Evolutionary conservation across 2,329 filamentous ascomycete species (phyloP), one percentile per base, ranked within the genome.

Genomic region (Aplosporella prunicola): DNA sequence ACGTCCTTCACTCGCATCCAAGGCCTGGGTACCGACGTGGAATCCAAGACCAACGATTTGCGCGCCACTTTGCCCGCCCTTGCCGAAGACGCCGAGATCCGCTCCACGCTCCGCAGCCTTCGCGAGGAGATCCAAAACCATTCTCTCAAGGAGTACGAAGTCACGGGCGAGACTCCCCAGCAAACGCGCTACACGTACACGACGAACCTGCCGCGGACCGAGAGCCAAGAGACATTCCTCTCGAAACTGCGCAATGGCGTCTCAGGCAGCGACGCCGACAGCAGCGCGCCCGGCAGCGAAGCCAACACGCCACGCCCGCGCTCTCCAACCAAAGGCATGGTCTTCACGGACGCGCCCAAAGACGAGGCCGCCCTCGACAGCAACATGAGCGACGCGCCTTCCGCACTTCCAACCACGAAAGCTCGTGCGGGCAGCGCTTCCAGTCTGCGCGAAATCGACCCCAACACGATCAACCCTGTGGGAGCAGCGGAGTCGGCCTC

Each of bases 81-180:
- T 4, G 56, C 58, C 5, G 53, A 63, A 14, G 64, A 70, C 20
- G 62, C 62, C 13, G 67, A 71, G 8, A 59, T 93, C 9, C 76
- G 79, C 44, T 71, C 77, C 47, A 82, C 86, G 6, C 74, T 96
- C 5, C 63, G 69, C 17, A 71, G 78, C 31, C 74, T 98, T 17
- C 77, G 85, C 6, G 69, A 77, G 13, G 72, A 76, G n/a, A 75
- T 94, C 31, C 63, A 71, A 11, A 64, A 61, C 31, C 77, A 79
- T 1, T 60, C 68, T 4, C 68, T 96, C 35, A 71, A 78, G 36
- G 87, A 95, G 55, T 96, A 96, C 57, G 68, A 76, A 24, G 75
- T 83, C 0, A 96, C 91, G 0, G 89, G 91, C 35, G 71, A 81
- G 31, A 96, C 91, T 1, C 91, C 91, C 0, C 76, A 82, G 52